Base-by-base conservation (phyloP, 139 green algal species). In the Eudorina sp. region DNA sequence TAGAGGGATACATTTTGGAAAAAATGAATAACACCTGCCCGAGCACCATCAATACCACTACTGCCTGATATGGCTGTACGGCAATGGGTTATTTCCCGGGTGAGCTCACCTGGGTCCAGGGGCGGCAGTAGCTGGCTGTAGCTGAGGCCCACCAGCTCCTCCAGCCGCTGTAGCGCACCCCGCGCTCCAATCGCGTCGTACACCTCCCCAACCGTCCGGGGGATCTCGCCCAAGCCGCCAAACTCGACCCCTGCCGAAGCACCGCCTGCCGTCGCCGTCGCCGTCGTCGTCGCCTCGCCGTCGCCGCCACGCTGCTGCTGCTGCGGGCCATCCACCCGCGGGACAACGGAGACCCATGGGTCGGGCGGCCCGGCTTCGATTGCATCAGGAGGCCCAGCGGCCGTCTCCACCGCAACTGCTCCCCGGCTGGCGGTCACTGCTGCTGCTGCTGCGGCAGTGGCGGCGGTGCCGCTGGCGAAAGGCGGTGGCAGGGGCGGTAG, bases 401-500 rank as follows among this genome's bases (percentile, higher is more conserved):
- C n/a, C n/a, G n/a, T n/a, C n/a, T n/a, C n/a, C n/a, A n/a, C n/a
- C n/a, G n/a, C n/a, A n/a, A n/a, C n/a, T n/a, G 16, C 51, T 58
- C 51, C 16, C 51, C 16, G 29, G 29, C 64, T 41, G 64, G 34
- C 66, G 11, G 66, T 25, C 36, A 46, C 36, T 43, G 38, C 66
- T 75, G 66, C 66, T 25, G 31, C 34, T 3, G 36, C 3, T 75
- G 36, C 21, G 43, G 69, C 69, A 34, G 69, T 29, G 2, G 41
- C 19, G 43, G 7, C 3, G 64, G n/a, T 29, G 31, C 5, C 3
- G 6, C 9, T 6, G n/a, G 7, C 18, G 31, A 84, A 85, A 25
- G 55, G 78, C 38, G 38, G 40, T 27, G 78, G 78, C 55, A 74
- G 78, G n/a, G 78, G 78, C 78, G 78, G 78, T 2, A 85, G 55